Percentiles rank a stretch among this genome's conserved stretches.
Evolutionary conservation across 2,329 filamentous ascomycete species (phyloP).

Genomic region (Aspergillus sp.): DNA sequence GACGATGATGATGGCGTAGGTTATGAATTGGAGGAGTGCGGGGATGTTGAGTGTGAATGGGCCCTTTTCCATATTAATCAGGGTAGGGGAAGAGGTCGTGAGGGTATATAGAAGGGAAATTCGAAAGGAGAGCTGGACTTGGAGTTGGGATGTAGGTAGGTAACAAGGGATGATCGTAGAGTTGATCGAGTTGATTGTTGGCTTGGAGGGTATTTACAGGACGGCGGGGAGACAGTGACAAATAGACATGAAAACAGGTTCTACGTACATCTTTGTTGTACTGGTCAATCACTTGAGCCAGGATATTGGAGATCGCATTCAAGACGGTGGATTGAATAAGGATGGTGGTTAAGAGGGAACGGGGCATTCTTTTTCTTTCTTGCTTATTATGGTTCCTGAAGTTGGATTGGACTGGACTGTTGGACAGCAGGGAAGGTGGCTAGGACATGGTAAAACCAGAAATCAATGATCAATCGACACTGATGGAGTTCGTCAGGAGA

Average conservation of each 20-base stretch:
- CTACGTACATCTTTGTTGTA: conserved; percentile 32
- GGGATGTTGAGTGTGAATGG: conserved; percentile 63
- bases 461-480: no score
- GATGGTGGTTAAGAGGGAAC: conserved; percentile 34
- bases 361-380: conserved; percentile 13
- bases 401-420: no score
- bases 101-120: neutral
- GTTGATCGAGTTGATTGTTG: neutral
- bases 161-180: neutral
- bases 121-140: neutral
- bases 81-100: neutral
- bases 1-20: conserved; percentile 70
- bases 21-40: conserved; percentile 72
- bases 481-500: no score
- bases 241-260: neutral
- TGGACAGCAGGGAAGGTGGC: neutral
- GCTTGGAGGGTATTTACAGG: neutral
- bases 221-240: neutral
- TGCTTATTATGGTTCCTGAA: no score
- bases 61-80: conserved; percentile 32
- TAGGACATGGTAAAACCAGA: neutral
- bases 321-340: conserved; percentile 38
- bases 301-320: conserved; percentile 39
- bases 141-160: neutral
- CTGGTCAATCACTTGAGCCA: conserved; percentile 40